Conservation (phyloP, 2,329 filamentous ascomycete genomes). For the Cladosporium sp. region DNA sequence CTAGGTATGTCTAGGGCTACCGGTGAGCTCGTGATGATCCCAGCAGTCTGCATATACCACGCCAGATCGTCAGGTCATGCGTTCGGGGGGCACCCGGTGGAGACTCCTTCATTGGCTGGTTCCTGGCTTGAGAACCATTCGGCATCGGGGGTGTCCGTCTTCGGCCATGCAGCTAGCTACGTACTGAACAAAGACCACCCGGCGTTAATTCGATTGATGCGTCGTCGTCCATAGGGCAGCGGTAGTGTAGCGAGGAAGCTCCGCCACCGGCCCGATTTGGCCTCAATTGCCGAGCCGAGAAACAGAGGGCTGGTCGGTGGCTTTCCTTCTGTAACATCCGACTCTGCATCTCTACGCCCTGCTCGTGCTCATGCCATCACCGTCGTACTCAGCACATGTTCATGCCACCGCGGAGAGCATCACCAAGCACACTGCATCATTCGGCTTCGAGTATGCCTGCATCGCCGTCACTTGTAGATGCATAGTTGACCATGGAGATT, state of each 20-base stretch:
- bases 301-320: neutral
- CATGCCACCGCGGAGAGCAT: neutral
- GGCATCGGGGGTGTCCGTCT: neutral
- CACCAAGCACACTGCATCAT: neutral
- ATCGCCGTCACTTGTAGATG: neutral
- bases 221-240: conserved; percentile 3
- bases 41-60: neutral
- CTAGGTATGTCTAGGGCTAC: neutral
- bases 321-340: neutral
- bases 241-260: neutral
- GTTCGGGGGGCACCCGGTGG: neutral
- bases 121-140: neutral
- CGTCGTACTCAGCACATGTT: neutral
- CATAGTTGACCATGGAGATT: neutral
- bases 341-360: neutral
- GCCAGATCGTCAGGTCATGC: conserved; percentile 4
- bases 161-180: neutral
- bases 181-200: neutral
- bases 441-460: neutral
- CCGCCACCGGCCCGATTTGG: conserved; percentile 5
- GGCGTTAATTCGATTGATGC: neutral
- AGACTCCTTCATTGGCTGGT: neutral
- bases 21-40: neutral
- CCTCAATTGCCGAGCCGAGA: conserved; percentile 8
- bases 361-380: neutral